Percentiles rank a stretch among this genome's conserved stretches.
Conservation (phyloP, 192 early-diverging fungal species). For the Fimicolochytrium jonesii region DNA sequence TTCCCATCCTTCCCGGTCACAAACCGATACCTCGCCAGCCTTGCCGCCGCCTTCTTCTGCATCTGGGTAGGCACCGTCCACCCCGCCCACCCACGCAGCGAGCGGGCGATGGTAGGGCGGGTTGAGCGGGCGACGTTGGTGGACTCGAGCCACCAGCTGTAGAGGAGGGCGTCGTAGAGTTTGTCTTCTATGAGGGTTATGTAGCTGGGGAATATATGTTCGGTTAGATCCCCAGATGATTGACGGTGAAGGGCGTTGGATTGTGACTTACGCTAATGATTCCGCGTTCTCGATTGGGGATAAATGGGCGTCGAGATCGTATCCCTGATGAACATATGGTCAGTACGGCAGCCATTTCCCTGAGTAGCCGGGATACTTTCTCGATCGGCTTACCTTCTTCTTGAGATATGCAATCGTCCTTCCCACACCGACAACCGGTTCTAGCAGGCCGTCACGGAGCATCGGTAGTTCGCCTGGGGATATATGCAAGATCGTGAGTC, state of each 20-base stretch:
- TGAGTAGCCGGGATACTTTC: neutral
- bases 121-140: conserved; percentile 75
- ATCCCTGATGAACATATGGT: no score
- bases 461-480: conserved; percentile 75
- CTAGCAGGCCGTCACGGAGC: conserved; percentile 49
- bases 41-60: conserved; percentile 60
- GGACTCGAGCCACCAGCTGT: conserved; percentile 76
- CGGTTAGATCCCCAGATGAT: neutral
- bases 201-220: conserved; percentile 43
- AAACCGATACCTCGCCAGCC: conserved; percentile 58
- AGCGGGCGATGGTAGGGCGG: conserved; percentile 64
- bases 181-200: conserved; percentile 71
- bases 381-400: conserved; percentile 28
- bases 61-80: conserved; percentile 71
- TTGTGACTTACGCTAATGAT: conserved; percentile 43
- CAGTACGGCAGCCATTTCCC: no score
- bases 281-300: conserved; percentile 36
- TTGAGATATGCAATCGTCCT: conserved; percentile 37
- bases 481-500: no score
- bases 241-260: neutral
- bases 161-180: conserved; percentile 73
- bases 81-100: conserved; percentile 65
- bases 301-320: conserved; percentile 41
- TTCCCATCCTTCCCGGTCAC: conserved; percentile 7
- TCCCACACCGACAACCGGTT: conserved; percentile 33